Evolutionary conservation across 1,284 basidiomycete genomes (phyloP).

Genomic region (Austroboletus novae-zelandiae): DNA sequence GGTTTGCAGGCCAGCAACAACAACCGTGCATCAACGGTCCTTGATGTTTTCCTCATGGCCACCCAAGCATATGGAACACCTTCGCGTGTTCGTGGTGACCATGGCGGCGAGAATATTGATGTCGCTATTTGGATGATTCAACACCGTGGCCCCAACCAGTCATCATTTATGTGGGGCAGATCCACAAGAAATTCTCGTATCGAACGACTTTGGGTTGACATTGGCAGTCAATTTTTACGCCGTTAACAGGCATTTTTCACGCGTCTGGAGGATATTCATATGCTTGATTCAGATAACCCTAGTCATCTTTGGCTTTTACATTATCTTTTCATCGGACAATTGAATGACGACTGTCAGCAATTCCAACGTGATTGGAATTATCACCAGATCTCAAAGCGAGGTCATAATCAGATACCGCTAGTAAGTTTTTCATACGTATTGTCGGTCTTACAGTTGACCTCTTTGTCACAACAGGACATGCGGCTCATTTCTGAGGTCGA

Average conservation of each 20-base stretch:
- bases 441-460: no score
- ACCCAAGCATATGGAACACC: background rate
- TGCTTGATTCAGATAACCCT: conserved; percentile 29
- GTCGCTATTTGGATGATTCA: conserved; percentile 24
- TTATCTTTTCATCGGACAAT: conserved; percentile 36
- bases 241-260: conserved; percentile 30
- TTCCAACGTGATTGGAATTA: conserved; percentile 29
- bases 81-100: background rate
- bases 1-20: conserved; percentile 1
- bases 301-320: conserved; percentile 46
- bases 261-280: conserved; percentile 35
- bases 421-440: no score
- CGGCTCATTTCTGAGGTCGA: background rate
- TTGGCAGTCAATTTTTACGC: conserved; percentile 22
- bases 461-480: conserved; percentile 4
- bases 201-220: conserved; percentile 9
- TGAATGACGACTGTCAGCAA: conserved; percentile 38
- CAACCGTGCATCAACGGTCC: conserved; percentile 5
- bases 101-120: conserved; percentile 29
- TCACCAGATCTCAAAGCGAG: background rate
- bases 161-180: background rate
- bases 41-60: conserved; percentile 2
- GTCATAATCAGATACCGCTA: conserved; percentile 1
- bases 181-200: background rate
- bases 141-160: conserved; percentile 14